Base-by-base conservation (phyloP, 2,329 filamentous ascomycete genomes). In the Pestalotiopsis fici region DNA sequence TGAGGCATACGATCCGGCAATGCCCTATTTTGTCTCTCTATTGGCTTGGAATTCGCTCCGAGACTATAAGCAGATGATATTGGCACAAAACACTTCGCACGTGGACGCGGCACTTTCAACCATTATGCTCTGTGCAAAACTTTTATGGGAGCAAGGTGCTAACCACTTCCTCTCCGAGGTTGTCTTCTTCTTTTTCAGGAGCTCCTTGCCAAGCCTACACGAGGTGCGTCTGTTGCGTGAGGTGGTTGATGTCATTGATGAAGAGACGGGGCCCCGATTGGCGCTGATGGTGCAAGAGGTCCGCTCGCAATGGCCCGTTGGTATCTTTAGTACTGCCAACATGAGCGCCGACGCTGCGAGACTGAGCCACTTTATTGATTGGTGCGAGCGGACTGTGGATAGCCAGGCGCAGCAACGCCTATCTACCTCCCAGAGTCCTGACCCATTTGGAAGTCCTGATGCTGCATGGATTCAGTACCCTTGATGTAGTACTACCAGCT, bases 51-150 rank as follows among this genome's bases (percentile, higher is more conserved):
- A 69, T 39, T 66, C 69, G 1, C 66, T 76, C 7, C 67, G 47
- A 62, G 69, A 71, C 11, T 62, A 66, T 7, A 59, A 63, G 12
- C 25, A 66, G 68, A 43, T 68, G 65, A 23, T 21, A 43, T 60
- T 13, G 11, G 37, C 6, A 65, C 25, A 18, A 13, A 65, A 50
- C 7, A 57, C 71, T 2, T 18, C 50, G 15, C 31, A 35, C 7
- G 39, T 65, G 27, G 72, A 75, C 43, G 68, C 67, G 3, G 59
- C 70, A 37, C 70, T 69, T 21, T 72, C 73, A 11, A 75, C 74
- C 9, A 21, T 76, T 1, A 28, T 75, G 12, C 72, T 76, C 5
- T 73, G 73, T 21, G 73, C 72, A 57, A 76, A 74, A 39, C 72
- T 72, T 4, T 21, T 76, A 12, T 70, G 72, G 68, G 72, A 74